Percentiles rank a stretch among this genome's conserved stretches.
Evolutionary conservation across 2,329 filamentous ascomycete genomes (phyloP).

Genomic region (Leptosphaerulina australis): DNA sequence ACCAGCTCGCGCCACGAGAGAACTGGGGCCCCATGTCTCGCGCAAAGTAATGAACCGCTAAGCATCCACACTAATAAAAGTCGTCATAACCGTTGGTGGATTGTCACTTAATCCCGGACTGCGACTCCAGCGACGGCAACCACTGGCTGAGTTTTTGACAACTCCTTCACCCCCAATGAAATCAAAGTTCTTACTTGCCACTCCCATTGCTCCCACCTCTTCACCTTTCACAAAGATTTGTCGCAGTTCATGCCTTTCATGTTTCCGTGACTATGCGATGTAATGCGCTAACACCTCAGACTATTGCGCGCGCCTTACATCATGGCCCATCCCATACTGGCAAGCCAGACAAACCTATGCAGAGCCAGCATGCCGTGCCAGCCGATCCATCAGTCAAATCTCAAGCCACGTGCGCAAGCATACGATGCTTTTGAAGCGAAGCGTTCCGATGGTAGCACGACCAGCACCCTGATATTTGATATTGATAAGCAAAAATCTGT

Average conservation of each 20-base stretch:
- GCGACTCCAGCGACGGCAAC: not conserved
- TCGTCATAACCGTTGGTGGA: conserved; percentile 11
- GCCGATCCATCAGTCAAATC: not conserved
- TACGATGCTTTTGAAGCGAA: too few relatives aligned
- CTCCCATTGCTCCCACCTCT: not conserved
- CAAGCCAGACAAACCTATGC: too few relatives aligned
- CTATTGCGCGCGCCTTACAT: conserved; percentile 13
- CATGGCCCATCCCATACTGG: conserved; percentile 2
- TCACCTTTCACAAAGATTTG: not conserved
- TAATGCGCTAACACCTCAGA: conserved; percentile 5
- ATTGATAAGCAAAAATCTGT: not conserved
- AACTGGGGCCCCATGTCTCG: conserved; percentile 88
- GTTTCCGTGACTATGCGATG: conserved; percentile 2
- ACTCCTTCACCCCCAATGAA: not conserved
- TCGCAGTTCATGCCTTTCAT: not conserved
- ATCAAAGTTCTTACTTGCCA: not conserved
- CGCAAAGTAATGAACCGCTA: conserved; percentile 48
- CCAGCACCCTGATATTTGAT: not conserved
- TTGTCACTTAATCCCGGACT: not conserved
- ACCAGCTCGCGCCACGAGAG: conserved; percentile 86
- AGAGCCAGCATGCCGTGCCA: not conserved
- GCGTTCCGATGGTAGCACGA: not conserved
- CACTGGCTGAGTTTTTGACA: not conserved
- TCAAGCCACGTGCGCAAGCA: not conserved
- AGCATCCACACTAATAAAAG: conserved; percentile 7